phyloP scores from a whole-genome alignment of 1,284 basidiomycete genomes.

The Inonotus hispidus region DNA sequence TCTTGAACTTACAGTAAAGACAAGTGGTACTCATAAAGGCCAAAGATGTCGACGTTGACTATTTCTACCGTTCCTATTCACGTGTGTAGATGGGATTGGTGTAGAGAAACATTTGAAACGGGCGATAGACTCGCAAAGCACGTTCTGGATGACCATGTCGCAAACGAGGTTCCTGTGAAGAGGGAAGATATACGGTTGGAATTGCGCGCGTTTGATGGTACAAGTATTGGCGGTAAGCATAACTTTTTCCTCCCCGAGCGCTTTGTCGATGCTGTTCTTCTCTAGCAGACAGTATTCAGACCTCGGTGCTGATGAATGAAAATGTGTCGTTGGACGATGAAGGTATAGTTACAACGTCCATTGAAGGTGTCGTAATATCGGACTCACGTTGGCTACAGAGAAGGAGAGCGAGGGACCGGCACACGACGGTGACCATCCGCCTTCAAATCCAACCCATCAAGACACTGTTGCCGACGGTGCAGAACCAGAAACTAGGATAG shows the following conservation, averaged over 20 bases:
- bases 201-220: constrained; percentile 13
- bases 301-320: constrained; percentile 4
- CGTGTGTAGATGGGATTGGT: constrained; percentile 24
- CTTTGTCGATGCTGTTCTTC: background rate
- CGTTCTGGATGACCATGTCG: constrained; percentile 22
- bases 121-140: constrained; percentile 20
- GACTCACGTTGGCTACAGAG: background rate
- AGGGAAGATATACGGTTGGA: constrained; percentile 18
- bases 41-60: background rate
- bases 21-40: background rate
- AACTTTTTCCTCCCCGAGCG: background rate
- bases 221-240: constrained; percentile 11
- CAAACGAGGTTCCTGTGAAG: constrained; percentile 22
- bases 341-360: background rate
- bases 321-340: background rate
- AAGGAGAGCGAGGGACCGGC: background rate
- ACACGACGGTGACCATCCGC: background rate
- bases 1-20: background rate
- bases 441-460: background rate
- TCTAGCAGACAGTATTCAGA: constrained; percentile 9
- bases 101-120: constrained; percentile 17
- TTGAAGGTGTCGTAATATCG: background rate
- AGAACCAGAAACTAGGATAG: background rate
- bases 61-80: background rate
- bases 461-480: background rate